phyloP scores from a whole-genome alignment of 345 rosid genomes.

The Syzygium aromaticum region DNA sequence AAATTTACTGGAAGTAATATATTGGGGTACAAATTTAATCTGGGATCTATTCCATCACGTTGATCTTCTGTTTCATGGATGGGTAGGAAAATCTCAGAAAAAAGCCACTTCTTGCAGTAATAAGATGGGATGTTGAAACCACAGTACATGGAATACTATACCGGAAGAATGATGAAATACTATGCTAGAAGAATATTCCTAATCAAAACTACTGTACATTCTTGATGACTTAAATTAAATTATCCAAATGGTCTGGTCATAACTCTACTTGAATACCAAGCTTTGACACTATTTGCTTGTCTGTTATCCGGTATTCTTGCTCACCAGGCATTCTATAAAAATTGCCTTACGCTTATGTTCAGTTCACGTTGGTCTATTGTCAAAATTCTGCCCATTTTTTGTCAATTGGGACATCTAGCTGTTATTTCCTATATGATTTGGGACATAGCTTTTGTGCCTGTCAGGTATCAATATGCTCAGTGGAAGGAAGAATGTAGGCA shows the following conservation, averaged over 20 bases:
- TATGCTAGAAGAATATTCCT: background rate
- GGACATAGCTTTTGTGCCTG: background rate
- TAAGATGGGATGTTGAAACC: background rate
- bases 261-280: background rate
- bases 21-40: background rate
- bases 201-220: background rate
- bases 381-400: background rate
- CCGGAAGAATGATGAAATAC: background rate
- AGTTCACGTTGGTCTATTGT: background rate
- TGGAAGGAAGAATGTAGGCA: slow-evolving; percentile 76
- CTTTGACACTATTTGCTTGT: background rate
- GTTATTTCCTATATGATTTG: background rate
- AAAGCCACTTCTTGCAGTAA: background rate
- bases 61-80: background rate
- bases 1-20: background rate
- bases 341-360: background rate
- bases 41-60: background rate
- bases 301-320: background rate
- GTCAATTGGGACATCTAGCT: background rate
- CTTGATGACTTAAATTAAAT: background rate
- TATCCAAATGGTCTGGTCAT: background rate
- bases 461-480: slow-evolving; percentile 58
- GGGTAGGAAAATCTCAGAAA: background rate
- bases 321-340: background rate
- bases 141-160: background rate